phyloP scores from a whole-genome alignment of 2,329 filamentous ascomycete species.

The Aureobasidium subglaciale region DNA sequence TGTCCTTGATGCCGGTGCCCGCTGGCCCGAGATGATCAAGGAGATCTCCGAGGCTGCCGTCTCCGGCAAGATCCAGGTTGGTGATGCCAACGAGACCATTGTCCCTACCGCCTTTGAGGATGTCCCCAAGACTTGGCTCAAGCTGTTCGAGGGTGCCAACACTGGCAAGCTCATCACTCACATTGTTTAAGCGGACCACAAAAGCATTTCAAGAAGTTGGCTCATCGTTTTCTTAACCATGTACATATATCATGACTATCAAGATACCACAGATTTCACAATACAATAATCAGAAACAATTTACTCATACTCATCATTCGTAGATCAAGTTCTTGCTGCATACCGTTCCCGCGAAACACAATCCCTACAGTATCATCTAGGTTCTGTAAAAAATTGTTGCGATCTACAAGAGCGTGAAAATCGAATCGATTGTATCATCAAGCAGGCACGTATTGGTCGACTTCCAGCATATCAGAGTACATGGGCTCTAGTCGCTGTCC shows the following conservation, averaged over 20 bases:
- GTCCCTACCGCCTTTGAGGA: conserved; percentile 43
- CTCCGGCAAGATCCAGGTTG: conserved; percentile 42
- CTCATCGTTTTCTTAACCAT: background rate
- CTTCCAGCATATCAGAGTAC: no score
- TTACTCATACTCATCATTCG: background rate
- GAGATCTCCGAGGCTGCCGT: conserved; percentile 27
- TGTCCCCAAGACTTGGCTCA: conserved; percentile 42
- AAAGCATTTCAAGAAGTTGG: conserved; percentile 9
- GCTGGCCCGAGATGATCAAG: conserved; percentile 16
- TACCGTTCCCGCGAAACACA: no score
- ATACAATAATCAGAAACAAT: background rate
- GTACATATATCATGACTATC: background rate
- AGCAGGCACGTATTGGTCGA: no score
- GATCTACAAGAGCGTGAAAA: no score
- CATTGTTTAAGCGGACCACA: conserved; percentile 17
- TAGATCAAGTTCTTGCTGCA: no score
- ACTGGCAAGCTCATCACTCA: conserved; percentile 42
- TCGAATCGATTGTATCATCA: no score
- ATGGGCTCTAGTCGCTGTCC: no score
- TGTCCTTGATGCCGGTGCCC: conserved; percentile 24
- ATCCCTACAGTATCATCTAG: no score
- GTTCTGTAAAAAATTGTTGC: no score
- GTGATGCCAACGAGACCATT: conserved; percentile 40
- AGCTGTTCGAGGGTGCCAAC: conserved; percentile 42
- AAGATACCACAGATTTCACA: background rate